A percentile compares a stretch with the other conserved stretches of the same genome.
Evolutionary conservation across 305 asterid genomes (phyloP).

Genomic region (Stenogyne calaminthoides): DNA sequence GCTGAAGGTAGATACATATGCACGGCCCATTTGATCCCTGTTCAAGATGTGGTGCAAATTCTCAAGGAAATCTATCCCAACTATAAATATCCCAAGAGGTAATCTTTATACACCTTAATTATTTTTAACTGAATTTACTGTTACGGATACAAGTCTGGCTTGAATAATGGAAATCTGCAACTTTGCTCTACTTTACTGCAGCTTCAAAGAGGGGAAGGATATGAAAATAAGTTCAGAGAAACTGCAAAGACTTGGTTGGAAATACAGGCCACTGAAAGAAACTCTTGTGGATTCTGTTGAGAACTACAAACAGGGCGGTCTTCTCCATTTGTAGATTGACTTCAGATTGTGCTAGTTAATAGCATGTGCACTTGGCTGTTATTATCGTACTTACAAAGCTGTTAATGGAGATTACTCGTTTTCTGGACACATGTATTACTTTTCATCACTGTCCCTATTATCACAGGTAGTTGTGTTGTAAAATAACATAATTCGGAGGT

Average conservation of each 20-base stretch:
- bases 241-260: slow-evolving; percentile 70
- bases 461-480: background rate
- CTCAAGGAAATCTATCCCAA: slow-evolving; percentile 53
- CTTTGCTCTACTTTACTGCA: slow-evolving; percentile 30
- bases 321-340: slow-evolving; percentile 29
- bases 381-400: background rate
- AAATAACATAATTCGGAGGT: background rate
- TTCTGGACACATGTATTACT: background rate
- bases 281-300: slow-evolving; percentile 67
- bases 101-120: background rate
- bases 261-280: slow-evolving; percentile 56
- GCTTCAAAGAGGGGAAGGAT: slow-evolving; percentile 49
- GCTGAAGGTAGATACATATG: slow-evolving; percentile 80
- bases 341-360: background rate
- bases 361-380: background rate
- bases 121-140: background rate
- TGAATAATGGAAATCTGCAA: background rate
- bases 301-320: slow-evolving; percentile 52
- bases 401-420: background rate
- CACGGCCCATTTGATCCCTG: slow-evolving; percentile 37
- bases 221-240: slow-evolving; percentile 47
- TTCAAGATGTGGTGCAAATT: slow-evolving; percentile 46
- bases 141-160: background rate
- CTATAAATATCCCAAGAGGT: slow-evolving; percentile 75
- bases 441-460: background rate